Conservation (phyloP, 148 eudicot genomes). For the Silene latifolia region DNA sequence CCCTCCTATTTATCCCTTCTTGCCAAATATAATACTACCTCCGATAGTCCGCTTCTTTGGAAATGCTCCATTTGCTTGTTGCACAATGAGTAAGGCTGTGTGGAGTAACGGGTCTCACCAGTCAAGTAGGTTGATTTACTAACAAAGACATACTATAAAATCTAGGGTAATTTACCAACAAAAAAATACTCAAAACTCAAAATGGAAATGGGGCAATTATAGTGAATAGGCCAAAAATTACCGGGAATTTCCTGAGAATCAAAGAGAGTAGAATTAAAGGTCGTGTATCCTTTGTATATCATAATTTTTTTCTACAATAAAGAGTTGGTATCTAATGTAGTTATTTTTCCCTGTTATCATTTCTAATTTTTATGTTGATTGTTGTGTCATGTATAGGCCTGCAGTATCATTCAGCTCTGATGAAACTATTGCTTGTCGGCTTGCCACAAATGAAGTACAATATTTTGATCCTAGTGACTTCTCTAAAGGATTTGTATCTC, state of each 20-base stretch:
- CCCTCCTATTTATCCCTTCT: background rate
- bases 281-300: background rate
- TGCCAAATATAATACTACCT: background rate
- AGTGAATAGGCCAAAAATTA: too few relatives aligned
- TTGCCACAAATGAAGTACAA: slow-evolving; percentile 87
- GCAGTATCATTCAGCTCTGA: slow-evolving; percentile 63
- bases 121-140: too few relatives aligned
- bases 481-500: slow-evolving; percentile 66
- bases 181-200: too few relatives aligned
- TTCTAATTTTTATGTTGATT: background rate
- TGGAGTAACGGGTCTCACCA: too few relatives aligned
- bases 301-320: background rate
- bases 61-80: too few relatives aligned
- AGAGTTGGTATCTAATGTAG: background rate
- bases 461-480: slow-evolving; percentile 69
- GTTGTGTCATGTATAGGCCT: slow-evolving; percentile 55
- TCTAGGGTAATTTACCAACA: too few relatives aligned
- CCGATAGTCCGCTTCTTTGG: too few relatives aligned
- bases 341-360: background rate
- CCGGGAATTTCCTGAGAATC: too few relatives aligned
- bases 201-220: too few relatives aligned
- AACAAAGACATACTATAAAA: too few relatives aligned
- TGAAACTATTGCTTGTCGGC: slow-evolving; percentile 74
- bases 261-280: background rate
- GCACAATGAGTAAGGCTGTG: too few relatives aligned